Evolutionary conservation across 2,329 filamentous ascomycete genomes (phyloP).

Genomic region (Calonectria crousiana): DNA sequence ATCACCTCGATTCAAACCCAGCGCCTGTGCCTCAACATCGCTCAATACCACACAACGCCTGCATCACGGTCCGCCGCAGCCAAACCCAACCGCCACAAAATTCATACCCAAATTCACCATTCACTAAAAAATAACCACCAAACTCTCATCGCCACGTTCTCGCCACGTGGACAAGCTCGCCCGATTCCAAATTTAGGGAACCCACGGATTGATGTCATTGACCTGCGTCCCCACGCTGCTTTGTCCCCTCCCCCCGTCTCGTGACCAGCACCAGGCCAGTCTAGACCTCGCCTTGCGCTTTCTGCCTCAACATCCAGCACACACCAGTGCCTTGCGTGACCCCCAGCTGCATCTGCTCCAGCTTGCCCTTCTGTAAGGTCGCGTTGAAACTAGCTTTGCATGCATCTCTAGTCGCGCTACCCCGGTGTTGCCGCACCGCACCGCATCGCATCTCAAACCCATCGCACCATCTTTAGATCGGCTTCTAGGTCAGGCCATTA

Average conservation of each 20-base stretch:
- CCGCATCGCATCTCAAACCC: constrained; percentile 1
- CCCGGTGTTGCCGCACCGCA: constrained; percentile 37
- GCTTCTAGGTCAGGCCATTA: constrained; percentile 29
- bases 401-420: constrained; percentile 32
- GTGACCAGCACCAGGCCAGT: constrained; percentile 11
- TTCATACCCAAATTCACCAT: background rate
- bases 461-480: constrained; percentile 30
- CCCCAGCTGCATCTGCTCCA: constrained; percentile 5
- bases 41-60: background rate
- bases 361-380: constrained; percentile 16
- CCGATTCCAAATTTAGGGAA: background rate
- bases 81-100: background rate
- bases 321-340: constrained; percentile 1
- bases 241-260: background rate
- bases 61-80: background rate
- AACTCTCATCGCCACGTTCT: background rate
- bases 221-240: constrained; percentile 16
- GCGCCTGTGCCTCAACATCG: background rate
- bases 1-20: background rate
- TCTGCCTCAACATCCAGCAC: constrained; percentile 5
- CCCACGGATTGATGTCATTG: constrained; percentile 20
- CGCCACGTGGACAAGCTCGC: constrained; percentile 13
- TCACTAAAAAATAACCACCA: background rate
- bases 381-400: constrained; percentile 29
- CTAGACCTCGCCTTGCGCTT: constrained; percentile 7